Evolutionary conservation across 208 protist species (phyloP).

Genomic region (Balamuthia mandrillaris): DNA sequence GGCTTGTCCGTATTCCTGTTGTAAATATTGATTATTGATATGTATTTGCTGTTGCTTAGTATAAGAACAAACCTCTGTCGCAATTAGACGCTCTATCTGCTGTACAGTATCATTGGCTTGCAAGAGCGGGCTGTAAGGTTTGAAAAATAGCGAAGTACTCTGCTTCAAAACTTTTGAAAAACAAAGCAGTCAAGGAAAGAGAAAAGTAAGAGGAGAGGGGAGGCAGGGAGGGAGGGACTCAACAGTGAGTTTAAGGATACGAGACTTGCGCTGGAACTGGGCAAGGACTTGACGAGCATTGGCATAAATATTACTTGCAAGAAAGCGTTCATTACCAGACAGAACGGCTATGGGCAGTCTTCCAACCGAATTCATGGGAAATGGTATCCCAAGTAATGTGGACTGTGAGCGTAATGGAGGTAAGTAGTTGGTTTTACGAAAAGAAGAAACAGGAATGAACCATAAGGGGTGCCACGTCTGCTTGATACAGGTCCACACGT

Average conservation of each 20-base stretch:
- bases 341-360: constrained; percentile 34
- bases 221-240: too few species aligned
- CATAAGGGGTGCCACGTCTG: constrained; percentile 68
- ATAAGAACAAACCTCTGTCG: too few species aligned
- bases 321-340: not conserved
- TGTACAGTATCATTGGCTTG: not conserved
- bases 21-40: not conserved
- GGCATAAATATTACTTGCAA: too few species aligned
- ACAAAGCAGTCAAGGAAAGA: too few species aligned
- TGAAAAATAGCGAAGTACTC: constrained; percentile 38
- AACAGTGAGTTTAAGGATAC: not conserved
- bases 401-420: not conserved
- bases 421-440: not conserved
- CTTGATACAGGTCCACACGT: constrained; percentile 63
- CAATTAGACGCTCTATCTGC: not conserved
- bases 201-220: too few species aligned
- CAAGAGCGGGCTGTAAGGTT: constrained; percentile 10
- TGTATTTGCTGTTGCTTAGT: not conserved
- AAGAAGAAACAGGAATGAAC: too few species aligned
- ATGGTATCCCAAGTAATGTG: constrained; percentile 50
- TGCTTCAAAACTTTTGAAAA: not conserved
- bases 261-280: constrained; percentile 42
- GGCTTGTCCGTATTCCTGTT: constrained; percentile 43
- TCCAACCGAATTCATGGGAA: constrained; percentile 65
- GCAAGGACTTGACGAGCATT: constrained; percentile 61